These are phyloP conservation scores for Setomelanomma holmii DNA, from an alignment of 2,329 filamentous ascomycete genomes.

Conservation along the genomic window DNA sequence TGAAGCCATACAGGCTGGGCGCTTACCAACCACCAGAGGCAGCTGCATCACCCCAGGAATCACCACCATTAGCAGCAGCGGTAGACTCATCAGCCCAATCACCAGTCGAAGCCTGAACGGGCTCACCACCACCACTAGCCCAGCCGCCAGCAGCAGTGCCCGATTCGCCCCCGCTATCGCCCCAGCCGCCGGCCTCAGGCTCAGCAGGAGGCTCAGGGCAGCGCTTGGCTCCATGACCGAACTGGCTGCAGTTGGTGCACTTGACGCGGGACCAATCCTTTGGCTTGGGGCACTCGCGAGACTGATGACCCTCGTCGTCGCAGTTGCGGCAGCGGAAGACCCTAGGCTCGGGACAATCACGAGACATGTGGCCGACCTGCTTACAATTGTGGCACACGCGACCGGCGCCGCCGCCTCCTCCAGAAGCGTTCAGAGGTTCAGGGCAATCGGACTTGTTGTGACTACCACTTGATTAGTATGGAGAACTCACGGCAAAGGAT, in stretches of 20 bases:
- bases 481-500: background rate
- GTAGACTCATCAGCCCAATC: conserved; percentile 25
- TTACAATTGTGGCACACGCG: conserved; percentile 39
- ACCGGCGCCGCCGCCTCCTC: conserved; percentile 25
- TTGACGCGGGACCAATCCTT: conserved; percentile 64
- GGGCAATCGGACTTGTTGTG: conserved; percentile 38
- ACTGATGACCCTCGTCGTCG: conserved; percentile 66
- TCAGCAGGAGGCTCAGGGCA: conserved; percentile 47
- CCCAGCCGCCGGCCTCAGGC: conserved; percentile 30
- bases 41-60: background rate
- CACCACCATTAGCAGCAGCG: conserved; percentile 9
- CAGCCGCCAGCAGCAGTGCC: conserved; percentile 24
- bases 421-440: conserved; percentile 21
- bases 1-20: background rate
- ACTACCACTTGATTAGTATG: conserved; percentile 4
- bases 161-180: conserved; percentile 20
- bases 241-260: conserved; percentile 63
- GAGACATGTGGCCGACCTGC: conserved; percentile 34
- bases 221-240: conserved; percentile 51
- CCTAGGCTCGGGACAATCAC: conserved; percentile 34
- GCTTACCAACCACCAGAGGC: background rate
- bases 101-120: conserved; percentile 13
- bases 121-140: conserved; percentile 26
- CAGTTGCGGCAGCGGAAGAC: conserved; percentile 65
- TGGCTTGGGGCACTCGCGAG: conserved; percentile 62